A percentile compares a stretch with the other conserved stretches of the same genome.
Evolutionary conservation across 1,284 basidiomycete species (phyloP).

Genomic region (Sanghuangporus weigelae): DNA sequence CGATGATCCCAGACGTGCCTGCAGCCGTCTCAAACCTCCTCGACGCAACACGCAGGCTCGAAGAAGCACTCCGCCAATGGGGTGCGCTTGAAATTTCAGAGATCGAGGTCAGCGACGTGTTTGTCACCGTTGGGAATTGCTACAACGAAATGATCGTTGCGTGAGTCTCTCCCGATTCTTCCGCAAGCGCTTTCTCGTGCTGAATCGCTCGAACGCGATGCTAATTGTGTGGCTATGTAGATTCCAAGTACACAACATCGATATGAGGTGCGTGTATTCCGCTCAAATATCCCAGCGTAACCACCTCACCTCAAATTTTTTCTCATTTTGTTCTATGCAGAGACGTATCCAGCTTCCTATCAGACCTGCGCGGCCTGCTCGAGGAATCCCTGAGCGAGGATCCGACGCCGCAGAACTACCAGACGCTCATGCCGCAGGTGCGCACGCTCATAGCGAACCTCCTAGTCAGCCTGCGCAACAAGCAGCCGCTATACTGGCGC

Average conservation of each 20-base stretch:
- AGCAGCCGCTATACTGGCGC: conserved; percentile 63
- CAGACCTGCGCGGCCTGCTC: conserved; percentile 76
- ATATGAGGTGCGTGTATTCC: conserved; percentile 60
- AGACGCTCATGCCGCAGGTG: conserved; percentile 75
- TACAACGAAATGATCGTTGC: conserved; percentile 84
- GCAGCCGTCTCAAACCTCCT: conserved; percentile 79
- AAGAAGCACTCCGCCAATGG: conserved; percentile 80
- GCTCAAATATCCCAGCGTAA: conserved; percentile 5
- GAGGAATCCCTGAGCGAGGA: conserved; percentile 86
- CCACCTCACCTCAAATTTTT: background rate
- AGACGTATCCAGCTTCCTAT: conserved; percentile 78
- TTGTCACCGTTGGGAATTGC: conserved; percentile 89
- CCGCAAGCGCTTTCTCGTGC: background rate
- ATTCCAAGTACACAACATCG: conserved; percentile 75
- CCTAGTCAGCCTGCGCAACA: conserved; percentile 77
- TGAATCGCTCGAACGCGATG: background rate
- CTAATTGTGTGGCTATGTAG: background rate
- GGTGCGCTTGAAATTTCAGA: conserved; percentile 63
- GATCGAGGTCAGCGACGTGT: conserved; percentile 84
- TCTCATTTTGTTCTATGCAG: conserved; percentile 37
- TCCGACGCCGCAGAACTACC: conserved; percentile 68
- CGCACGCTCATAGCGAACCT: conserved; percentile 77
- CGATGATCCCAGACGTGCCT: conserved; percentile 41
- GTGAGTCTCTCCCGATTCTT: background rate
- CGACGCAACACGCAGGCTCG: conserved; percentile 81